Evolutionary conservation across 805 yeast genomes (phyloP).

Genomic region (Metschnikowia arizonensis): DNA sequence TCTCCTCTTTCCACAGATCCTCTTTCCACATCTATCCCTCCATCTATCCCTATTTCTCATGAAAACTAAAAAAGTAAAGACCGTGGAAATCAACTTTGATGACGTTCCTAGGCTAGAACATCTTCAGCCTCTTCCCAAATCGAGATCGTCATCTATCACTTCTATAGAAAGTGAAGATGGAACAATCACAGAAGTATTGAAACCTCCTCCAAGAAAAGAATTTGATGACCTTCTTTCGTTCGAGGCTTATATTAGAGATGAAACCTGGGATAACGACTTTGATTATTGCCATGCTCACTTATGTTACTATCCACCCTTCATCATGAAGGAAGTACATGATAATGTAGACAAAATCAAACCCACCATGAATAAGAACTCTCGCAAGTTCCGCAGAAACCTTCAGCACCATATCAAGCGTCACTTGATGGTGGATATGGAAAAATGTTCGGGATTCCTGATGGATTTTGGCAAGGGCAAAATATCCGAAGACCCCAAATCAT

Average conservation of each 20-base stretch:
- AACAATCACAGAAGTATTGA: conserved; percentile 23
- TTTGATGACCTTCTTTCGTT: conserved; percentile 64
- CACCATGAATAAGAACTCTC: conserved; percentile 65
- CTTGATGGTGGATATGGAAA: conserved; percentile 60
- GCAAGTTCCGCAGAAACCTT: conserved; percentile 67
- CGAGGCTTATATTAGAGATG: conserved; percentile 63
- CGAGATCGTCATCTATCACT: conserved; percentile 34
- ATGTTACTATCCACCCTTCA: conserved; percentile 70
- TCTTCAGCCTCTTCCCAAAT: conserved; percentile 36
- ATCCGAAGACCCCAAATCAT: conserved; percentile 48
- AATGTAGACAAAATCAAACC: conserved; percentile 70
- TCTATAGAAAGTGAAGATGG: conserved; percentile 36
- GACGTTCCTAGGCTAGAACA: conserved; percentile 37
- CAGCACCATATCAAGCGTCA: conserved; percentile 74
- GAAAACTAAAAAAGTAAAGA: conserved; percentile 28
- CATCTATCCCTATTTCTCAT: no score
- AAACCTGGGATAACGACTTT: conserved; percentile 72
- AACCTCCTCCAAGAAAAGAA: conserved; percentile 41
- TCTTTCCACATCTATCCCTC: no score
- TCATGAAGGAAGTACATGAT: conserved; percentile 60
- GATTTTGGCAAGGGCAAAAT: conserved; percentile 46
- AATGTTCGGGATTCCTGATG: conserved; percentile 55
- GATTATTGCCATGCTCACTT: conserved; percentile 65
- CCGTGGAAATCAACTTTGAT: conserved; percentile 30
- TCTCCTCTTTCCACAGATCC: no score